Evolutionary conservation across 805 yeast species (phyloP), one percentile per base, ranked within the genome.

Genomic region (Starmerella bombi): DNA sequence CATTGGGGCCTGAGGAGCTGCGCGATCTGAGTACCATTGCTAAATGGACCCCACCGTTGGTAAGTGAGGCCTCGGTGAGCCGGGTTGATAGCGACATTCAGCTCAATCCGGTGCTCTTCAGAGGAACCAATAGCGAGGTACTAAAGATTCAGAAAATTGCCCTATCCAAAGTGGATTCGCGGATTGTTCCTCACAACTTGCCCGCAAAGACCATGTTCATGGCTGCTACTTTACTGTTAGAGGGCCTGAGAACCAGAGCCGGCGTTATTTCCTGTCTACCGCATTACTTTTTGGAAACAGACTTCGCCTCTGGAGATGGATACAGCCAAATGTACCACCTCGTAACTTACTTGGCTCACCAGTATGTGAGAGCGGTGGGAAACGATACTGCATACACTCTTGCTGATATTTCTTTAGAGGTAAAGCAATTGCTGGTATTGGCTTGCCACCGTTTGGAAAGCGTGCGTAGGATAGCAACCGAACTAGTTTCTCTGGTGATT

Each of bases 81-180:
- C 76, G 85, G 54, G 78, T 88, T 10, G 98, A 91, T 57, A 83
- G 93, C 16, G 83, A 94, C 2, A 68, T 91, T 46, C 96, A 91
- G 53, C 70, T 91, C 65, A 91, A 91, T 56, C 79, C 94, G 1
- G 84, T 91, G 22, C 67, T 91, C 39, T 73, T 93, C 55, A 71
- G 97, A 46, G 94, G 94, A 12, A 77, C 94, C 0, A 74, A 50
- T 3, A 37, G 46, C 17, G 68, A 48, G 5, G 47, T 54, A 6
- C 59, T 70, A 53, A 68, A 70, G 47, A 21, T 36, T 18, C 53
- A 49, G 39, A 28, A 27, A 9, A 21, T 30, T 6, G 34, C 40
- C 4, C 17, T 49, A n/a, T 25, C 38, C 9, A 32, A 27, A n/a
- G 22, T 39, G 12, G 20, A 27, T 21, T 20, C 28, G 9, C 38